Conservation (phyloP, 495 filamentous ascomycete species). For the Parmelia sp. region DNA sequence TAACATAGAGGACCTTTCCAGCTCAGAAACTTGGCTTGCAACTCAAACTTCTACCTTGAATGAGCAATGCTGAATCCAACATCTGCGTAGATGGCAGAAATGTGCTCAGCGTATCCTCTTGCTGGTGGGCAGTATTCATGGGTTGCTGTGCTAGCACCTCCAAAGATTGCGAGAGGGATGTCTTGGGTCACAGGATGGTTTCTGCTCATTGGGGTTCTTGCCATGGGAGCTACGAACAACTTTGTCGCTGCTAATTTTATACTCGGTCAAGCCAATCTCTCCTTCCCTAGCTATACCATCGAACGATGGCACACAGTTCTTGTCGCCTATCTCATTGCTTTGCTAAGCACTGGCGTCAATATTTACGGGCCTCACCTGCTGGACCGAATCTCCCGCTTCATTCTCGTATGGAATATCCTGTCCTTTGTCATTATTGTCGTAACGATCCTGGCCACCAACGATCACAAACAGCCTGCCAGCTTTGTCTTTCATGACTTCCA, state of each 20-base stretch:
- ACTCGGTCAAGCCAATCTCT: conserved; percentile 49
- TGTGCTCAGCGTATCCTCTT: conserved; percentile 25
- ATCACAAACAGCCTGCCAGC: conserved; percentile 48
- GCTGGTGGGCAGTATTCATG: conserved; percentile 45
- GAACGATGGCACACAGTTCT: conserved; percentile 53
- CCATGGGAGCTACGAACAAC: conserved; percentile 54
- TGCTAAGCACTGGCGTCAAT: conserved; percentile 42
- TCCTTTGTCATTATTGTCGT: conserved; percentile 48
- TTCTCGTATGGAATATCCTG: conserved; percentile 50
- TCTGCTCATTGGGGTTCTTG: conserved; percentile 46
- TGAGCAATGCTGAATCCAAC: no score
- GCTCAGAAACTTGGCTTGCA: no score
- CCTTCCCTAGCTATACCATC: conserved; percentile 47
- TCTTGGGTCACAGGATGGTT: conserved; percentile 50
- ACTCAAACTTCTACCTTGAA: no score
- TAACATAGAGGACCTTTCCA: no score
- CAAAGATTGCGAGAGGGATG: conserved; percentile 41
- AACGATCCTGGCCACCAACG: conserved; percentile 47
- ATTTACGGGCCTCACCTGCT: conserved; percentile 47
- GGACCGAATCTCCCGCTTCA: conserved; percentile 45
- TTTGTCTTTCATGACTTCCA: conserved; percentile 55
- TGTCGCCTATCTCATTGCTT: conserved; percentile 43
- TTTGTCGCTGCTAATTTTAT: conserved; percentile 52
- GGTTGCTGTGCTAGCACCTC: conserved; percentile 51
- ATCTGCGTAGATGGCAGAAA: conserved; percentile 59